A percentile compares a stretch with the other conserved stretches of the same genome.
phyloP scores from a whole-genome alignment of 495 filamentous ascomycete species.

The Penicillium arizonense region DNA sequence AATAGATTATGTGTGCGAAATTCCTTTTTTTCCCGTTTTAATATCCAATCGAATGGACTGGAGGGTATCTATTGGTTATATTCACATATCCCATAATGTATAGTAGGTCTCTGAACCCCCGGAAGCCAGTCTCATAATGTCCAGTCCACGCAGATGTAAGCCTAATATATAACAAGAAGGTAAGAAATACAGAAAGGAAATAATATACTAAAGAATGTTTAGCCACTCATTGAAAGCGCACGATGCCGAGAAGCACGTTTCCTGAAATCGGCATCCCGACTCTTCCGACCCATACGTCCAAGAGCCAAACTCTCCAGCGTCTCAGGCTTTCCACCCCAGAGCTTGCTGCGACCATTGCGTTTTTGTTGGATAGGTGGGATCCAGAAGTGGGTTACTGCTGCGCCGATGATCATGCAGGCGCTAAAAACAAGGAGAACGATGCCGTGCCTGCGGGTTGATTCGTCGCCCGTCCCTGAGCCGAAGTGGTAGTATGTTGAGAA shows the following conservation, averaged over 20 bases:
- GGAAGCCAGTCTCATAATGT: too few species aligned
- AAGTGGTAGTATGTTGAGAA: constrained; percentile 49
- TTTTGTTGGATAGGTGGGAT: constrained; percentile 39
- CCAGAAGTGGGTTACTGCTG: constrained; percentile 43
- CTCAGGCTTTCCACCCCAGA: constrained; percentile 42
- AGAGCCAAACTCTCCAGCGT: constrained; percentile 41
- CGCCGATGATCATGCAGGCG: constrained; percentile 47
- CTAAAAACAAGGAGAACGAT: constrained; percentile 46
- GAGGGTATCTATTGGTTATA: too few species aligned
- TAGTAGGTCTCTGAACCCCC: too few species aligned
- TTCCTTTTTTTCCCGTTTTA: too few species aligned
- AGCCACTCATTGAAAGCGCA: constrained; percentile 21
- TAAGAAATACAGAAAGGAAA: neutral
- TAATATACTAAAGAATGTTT: neutral
- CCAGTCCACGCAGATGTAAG: too few species aligned
- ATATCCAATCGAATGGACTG: too few species aligned
- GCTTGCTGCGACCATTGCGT: constrained; percentile 18
- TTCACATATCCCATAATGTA: too few species aligned
- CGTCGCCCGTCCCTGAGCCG: constrained; percentile 27
- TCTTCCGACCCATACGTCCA: constrained; percentile 37
- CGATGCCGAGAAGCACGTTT: constrained; percentile 19
- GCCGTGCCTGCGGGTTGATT: constrained; percentile 38
- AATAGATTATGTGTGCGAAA: neutral
- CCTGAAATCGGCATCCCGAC: constrained; percentile 32
- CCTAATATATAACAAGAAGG: too few species aligned